These are phyloP conservation scores for Talaromyces liani DNA, from an alignment of 495 filamentous ascomycete species.

Conservation along the genomic window DNA sequence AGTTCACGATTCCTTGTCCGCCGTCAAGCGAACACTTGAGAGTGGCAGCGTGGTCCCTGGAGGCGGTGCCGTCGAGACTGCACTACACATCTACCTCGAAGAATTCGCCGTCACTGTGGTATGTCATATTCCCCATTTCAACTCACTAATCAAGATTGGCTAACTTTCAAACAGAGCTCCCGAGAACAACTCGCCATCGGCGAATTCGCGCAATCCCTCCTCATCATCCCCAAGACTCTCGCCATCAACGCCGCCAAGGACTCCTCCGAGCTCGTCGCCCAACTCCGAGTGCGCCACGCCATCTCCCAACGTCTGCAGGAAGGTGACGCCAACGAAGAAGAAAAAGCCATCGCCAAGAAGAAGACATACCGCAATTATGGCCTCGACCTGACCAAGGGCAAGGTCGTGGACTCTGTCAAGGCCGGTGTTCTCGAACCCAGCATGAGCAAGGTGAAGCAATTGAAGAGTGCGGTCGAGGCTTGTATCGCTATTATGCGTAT, in stretches of 20 bases:
- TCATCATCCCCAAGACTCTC: conserved; percentile 92
- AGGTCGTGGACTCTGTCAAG: conserved; percentile 89
- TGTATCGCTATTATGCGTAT: conserved; percentile 99
- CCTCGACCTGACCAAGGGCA: conserved; percentile 80
- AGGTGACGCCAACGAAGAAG: conserved; percentile 73
- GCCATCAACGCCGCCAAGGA: conserved; percentile 97
- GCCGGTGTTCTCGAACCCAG: conserved; percentile 92
- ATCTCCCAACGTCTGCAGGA: conserved; percentile 85
- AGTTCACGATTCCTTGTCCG: conserved; percentile 91
- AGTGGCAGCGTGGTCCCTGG: conserved; percentile 95
- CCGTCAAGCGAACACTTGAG: conserved; percentile 94
- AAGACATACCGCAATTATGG: conserved; percentile 99
- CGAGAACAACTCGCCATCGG: conserved; percentile 97
- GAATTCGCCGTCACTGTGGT: conserved; percentile 97
- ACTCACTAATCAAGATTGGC: neutral
- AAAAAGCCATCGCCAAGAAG: conserved; percentile 80
- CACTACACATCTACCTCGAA: conserved; percentile 96
- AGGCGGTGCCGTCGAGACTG: conserved; percentile 96
- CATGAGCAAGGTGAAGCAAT: conserved; percentile 96
- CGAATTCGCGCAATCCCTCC: conserved; percentile 91
- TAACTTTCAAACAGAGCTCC: conserved; percentile 52
- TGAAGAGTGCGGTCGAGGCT: conserved; percentile 98
- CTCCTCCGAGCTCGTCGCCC: conserved; percentile 86
- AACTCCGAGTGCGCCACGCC: conserved; percentile 90
- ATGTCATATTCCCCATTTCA: conserved; percentile 21